Evolutionary conservation across 2,329 filamentous ascomycete genomes (phyloP).

Genomic region (Cryphonectria nitschkei): DNA sequence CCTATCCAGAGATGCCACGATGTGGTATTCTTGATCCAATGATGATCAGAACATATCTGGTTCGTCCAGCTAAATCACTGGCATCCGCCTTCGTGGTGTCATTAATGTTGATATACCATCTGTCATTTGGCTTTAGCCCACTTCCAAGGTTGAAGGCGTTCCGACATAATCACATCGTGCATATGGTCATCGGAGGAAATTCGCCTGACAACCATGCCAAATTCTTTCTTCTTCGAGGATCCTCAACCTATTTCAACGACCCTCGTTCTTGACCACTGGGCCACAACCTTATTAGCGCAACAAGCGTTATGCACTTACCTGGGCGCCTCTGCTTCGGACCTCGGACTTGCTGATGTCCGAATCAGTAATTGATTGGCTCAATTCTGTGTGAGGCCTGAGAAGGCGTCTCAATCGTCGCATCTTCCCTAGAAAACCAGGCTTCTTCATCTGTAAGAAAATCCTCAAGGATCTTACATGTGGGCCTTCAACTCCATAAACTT

Average conservation of each 20-base stretch:
- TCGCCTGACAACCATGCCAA: not conserved
- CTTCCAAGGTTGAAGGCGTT: not conserved
- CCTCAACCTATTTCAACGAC: not conserved
- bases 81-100: not conserved
- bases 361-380: not conserved
- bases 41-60: not conserved
- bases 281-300: not conserved
- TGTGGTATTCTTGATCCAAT: not conserved
- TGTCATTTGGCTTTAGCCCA: not conserved
- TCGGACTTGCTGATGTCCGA: constrained; percentile 1
- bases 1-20: not conserved
- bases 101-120: not conserved
- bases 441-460: not conserved
- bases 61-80: not conserved
- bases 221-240: not conserved
- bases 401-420: not conserved
- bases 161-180: no score
- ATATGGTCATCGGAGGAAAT: no score
- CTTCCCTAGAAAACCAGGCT: not conserved
- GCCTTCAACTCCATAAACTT: not conserved
- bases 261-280: not conserved
- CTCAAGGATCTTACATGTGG: not conserved
- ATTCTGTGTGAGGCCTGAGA: not conserved
- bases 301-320: not conserved
- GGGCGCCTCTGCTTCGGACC: not conserved